Percentiles rank a stretch among this genome's conserved stretches.
These are phyloP conservation scores for Discostella stelligeroides DNA, from an alignment of 108 stramenopile genomes.

Conservation along the genomic window DNA sequence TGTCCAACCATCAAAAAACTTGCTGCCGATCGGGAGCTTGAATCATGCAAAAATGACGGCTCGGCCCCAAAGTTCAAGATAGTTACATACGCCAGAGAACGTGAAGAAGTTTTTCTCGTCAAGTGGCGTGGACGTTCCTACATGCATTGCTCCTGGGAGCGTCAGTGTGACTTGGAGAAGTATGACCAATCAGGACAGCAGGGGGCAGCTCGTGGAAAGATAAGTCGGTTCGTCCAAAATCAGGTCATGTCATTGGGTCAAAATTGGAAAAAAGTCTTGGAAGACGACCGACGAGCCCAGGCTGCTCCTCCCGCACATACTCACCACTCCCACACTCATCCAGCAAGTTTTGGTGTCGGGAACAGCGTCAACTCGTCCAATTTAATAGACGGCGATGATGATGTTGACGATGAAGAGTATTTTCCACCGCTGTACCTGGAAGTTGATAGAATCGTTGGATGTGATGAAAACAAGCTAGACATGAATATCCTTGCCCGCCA, in stretches of 20 bases:
- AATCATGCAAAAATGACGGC: slow-evolving; percentile 21
- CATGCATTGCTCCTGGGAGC: slow-evolving; percentile 85
- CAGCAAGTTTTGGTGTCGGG: background rate
- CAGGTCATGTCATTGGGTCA: slow-evolving; percentile 69
- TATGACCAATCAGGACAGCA: slow-evolving; percentile 62
- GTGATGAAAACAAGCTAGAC: slow-evolving; percentile 86
- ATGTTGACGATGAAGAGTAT: slow-evolving; percentile 62
- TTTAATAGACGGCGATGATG: slow-evolving; percentile 11
- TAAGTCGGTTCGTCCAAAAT: slow-evolving; percentile 65
- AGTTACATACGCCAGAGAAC: slow-evolving; percentile 31
- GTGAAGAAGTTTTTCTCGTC: slow-evolving; percentile 80
- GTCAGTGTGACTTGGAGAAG: slow-evolving; percentile 65
- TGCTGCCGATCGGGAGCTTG: slow-evolving; percentile 47
- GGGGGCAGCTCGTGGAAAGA: slow-evolving; percentile 78
- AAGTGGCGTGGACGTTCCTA: slow-evolving; percentile 88
- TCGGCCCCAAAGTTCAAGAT: slow-evolving; percentile 31
- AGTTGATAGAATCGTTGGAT: slow-evolving; percentile 79
- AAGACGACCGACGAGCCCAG: slow-evolving; percentile 56
- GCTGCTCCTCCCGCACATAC: slow-evolving; percentile 48
- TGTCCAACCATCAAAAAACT: slow-evolving; percentile 71
- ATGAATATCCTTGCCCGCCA: slow-evolving; percentile 77
- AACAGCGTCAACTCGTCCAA: slow-evolving; percentile 9
- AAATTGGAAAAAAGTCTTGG: slow-evolving; percentile 73
- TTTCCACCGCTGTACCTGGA: slow-evolving; percentile 69
- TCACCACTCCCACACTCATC: slow-evolving; percentile 32